A percentile compares a stretch with the other conserved stretches of the same genome.
Conservation (phyloP, 1,284 basidiomycete genomes). For the Erythrobasidium hasegawianum region DNA sequence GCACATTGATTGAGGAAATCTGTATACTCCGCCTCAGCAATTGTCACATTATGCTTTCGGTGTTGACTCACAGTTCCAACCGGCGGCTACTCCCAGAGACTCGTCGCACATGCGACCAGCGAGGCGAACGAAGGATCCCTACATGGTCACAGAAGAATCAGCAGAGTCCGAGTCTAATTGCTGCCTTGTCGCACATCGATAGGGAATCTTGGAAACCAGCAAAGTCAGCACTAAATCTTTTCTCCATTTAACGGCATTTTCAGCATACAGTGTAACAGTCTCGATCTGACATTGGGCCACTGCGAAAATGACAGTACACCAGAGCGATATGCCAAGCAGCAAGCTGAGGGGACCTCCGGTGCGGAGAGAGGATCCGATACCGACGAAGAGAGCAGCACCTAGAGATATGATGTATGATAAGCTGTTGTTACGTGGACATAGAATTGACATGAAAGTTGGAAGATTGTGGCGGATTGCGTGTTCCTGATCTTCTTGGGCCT, state of each 20-base stretch:
- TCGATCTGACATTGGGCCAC: conserved; percentile 38
- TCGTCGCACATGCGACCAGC: conserved; percentile 35
- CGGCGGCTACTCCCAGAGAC: conserved; percentile 39
- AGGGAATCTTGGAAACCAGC: too few relatives aligned
- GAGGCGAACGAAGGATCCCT: conserved; percentile 36
- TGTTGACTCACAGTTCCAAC: conserved; percentile 40
- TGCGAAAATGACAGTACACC: conserved; percentile 21
- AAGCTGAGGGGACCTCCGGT: conserved; percentile 31
- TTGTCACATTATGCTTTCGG: neutral
- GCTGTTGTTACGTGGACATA: neutral
- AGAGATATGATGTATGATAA: neutral
- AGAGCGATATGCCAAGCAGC: conserved; percentile 32
- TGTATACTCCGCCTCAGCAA: conserved; percentile 10
- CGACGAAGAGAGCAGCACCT: conserved; percentile 35
- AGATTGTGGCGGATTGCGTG: neutral
- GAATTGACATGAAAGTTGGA: neutral
- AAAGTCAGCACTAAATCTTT: too few relatives aligned
- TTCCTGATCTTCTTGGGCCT: neutral
- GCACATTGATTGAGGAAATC: conserved; percentile 36
- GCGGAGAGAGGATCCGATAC: conserved; percentile 30
- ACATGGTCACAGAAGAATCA: too few relatives aligned
- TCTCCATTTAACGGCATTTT: too few relatives aligned
- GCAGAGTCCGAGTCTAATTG: too few relatives aligned
- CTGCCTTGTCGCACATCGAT: too few relatives aligned
- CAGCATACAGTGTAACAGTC: conserved; percentile 32